These are phyloP conservation scores for Fibroporia radiculosa DNA, from an alignment of 768 basidiomycete genomes.

Conservation along the genomic window DNA sequence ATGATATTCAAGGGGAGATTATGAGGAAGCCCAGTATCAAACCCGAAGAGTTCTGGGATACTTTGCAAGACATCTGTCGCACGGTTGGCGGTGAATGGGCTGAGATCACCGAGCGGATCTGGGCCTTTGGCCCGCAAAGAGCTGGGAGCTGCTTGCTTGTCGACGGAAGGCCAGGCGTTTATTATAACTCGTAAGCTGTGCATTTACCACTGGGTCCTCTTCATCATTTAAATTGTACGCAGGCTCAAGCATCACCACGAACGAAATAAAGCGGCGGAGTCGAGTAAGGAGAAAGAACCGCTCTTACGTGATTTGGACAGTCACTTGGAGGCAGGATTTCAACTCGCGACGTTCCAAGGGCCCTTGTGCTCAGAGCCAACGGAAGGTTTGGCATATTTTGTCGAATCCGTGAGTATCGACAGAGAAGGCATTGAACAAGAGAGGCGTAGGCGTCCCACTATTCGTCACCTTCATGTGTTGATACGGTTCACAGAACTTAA, in stretches of 20 bases:
- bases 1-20: slow-evolving; percentile 49
- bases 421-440: slow-evolving; percentile 52
- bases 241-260: slow-evolving; percentile 48
- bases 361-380: slow-evolving; percentile 94
- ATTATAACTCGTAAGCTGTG: slow-evolving; percentile 47
- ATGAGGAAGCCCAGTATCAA: slow-evolving; percentile 54
- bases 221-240: neutral
- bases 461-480: neutral
- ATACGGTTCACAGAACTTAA: slow-evolving; percentile 52
- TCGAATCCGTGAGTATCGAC: slow-evolving; percentile 69
- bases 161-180: slow-evolving; percentile 49
- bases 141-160: slow-evolving; percentile 84
- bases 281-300: slow-evolving; percentile 21
- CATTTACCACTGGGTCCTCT: neutral
- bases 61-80: slow-evolving; percentile 53
- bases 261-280: slow-evolving; percentile 26
- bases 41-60: slow-evolving; percentile 76
- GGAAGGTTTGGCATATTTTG: slow-evolving; percentile 86
- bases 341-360: slow-evolving; percentile 89
- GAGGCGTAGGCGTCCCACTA: slow-evolving; percentile 40
- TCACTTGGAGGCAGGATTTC: slow-evolving; percentile 88
- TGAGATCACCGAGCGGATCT: slow-evolving; percentile 60
- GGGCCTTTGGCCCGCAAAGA: slow-evolving; percentile 88
- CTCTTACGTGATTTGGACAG: slow-evolving; percentile 60
- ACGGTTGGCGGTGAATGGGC: slow-evolving; percentile 76